Percentiles rank a stretch among this genome's conserved stretches.
These are phyloP conservation scores for Quercus dentata DNA, from an alignment of 306 rosid genomes.

Conservation along the genomic window DNA sequence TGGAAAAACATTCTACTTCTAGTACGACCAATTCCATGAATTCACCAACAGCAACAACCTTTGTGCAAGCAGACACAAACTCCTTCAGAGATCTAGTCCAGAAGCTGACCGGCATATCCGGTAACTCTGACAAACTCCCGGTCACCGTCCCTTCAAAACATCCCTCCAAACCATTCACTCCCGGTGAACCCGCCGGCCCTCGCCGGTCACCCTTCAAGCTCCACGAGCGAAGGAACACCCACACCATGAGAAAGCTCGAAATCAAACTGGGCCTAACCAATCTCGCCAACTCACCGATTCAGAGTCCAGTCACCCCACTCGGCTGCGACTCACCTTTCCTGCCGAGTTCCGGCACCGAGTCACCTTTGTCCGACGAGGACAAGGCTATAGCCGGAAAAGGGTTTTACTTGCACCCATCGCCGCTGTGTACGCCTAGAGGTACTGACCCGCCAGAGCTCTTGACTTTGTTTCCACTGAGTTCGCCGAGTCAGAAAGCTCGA, in stretches of 20 bases:
- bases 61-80: conserved; percentile 45
- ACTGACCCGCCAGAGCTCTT: conserved; percentile 41
- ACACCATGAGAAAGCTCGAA: conserved; percentile 36
- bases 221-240: conserved; percentile 43
- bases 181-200: conserved; percentile 29
- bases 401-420: conserved; percentile 44
- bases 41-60: conserved; percentile 42
- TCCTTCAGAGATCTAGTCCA: conserved; percentile 46
- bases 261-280: conserved; percentile 38
- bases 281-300: conserved; percentile 32
- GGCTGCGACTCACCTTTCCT: conserved; percentile 17
- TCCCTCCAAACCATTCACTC: conserved; percentile 3
- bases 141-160: conserved; percentile 27
- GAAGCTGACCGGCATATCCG: conserved; percentile 47
- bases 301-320: conserved; percentile 40
- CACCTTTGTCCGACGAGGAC: conserved; percentile 31
- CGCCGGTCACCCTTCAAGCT: conserved; percentile 52
- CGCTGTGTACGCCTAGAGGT: conserved; percentile 37
- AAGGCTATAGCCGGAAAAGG: conserved; percentile 30
- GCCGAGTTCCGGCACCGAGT: conserved; percentile 25
- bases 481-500: conserved; percentile 15
- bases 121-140: conserved; percentile 36
- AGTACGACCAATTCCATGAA: not conserved
- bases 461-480: conserved; percentile 40
- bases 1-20: conserved; percentile 10